phyloP scores from a whole-genome alignment of 2,329 filamentous ascomycete genomes.

The Ascosphaera apis region DNA sequence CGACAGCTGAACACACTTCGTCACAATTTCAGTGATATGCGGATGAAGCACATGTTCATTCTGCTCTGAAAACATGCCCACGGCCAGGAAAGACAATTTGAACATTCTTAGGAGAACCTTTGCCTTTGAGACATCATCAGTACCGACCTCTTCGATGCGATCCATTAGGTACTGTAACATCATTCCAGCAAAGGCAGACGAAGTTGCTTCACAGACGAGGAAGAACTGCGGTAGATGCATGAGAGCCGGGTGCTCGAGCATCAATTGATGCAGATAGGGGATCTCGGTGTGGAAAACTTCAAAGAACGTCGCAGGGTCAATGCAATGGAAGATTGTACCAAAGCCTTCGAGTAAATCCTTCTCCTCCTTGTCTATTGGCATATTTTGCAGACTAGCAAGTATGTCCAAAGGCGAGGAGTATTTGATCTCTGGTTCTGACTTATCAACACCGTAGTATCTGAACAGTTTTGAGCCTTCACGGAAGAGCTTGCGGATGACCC shows the following conservation, averaged over 20 bases:
- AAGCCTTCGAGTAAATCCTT: constrained; percentile 96
- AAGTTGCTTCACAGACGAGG: constrained; percentile 93
- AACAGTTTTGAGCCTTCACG: constrained; percentile 92
- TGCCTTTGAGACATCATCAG: constrained; percentile 73
- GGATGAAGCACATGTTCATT: constrained; percentile 92
- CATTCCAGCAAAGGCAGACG: constrained; percentile 95
- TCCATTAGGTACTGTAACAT: constrained; percentile 93
- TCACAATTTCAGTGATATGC: constrained; percentile 92
- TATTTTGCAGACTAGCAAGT: constrained; percentile 83
- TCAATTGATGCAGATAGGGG: constrained; percentile 87
- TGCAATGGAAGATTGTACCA: constrained; percentile 93
- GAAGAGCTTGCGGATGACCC: constrained; percentile 91
- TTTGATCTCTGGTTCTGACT: constrained; percentile 45
- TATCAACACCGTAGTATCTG: constrained; percentile 85
- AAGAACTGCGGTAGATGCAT: constrained; percentile 96
- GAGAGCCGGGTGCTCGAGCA: constrained; percentile 85
- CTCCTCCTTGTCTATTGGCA: constrained; percentile 56
- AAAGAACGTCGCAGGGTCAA: constrained; percentile 94
- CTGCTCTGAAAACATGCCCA: constrained; percentile 79
- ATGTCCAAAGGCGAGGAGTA: constrained; percentile 71
- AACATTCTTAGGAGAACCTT: constrained; percentile 84
- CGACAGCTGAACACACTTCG: constrained; percentile 86
- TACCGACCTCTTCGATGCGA: constrained; percentile 83
- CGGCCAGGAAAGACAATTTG: constrained; percentile 97
- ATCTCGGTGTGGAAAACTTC: constrained; percentile 98